These are phyloP conservation scores for Leishmania aethiopica DNA, from an alignment of 208 protist species.

Conservation along the genomic window DNA sequence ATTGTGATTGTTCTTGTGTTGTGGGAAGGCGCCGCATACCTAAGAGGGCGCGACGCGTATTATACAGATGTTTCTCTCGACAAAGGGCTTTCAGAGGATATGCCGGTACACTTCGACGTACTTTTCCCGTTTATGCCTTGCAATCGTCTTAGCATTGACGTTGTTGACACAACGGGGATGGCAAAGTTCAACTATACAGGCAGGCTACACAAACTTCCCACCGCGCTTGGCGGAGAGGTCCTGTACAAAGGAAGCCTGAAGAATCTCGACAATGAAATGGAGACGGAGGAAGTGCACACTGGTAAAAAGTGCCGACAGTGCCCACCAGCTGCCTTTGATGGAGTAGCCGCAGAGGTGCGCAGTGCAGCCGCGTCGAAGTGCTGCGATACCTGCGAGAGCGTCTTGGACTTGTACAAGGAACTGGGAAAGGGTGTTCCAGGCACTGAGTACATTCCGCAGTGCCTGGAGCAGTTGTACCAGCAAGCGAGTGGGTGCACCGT, in stretches of 20 bases:
- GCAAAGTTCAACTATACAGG: constrained; percentile 60
- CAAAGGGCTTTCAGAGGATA: constrained; percentile 37
- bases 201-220: constrained; percentile 59
- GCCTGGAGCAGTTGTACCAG: constrained; percentile 51
- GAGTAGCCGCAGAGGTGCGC: constrained; percentile 2
- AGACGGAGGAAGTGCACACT: constrained; percentile 8
- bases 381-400: constrained; percentile 76
- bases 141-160: constrained; percentile 71
- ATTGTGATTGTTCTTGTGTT: constrained; percentile 54
- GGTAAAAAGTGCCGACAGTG: constrained; percentile 47
- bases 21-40: constrained; percentile 57
- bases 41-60: constrained; percentile 60
- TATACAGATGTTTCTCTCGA: constrained; percentile 70
- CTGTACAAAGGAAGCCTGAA: constrained; percentile 36
- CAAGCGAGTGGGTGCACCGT: constrained; percentile 75
- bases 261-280: constrained; percentile 19
- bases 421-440: constrained; percentile 28
- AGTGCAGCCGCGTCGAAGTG: constrained; percentile 20
- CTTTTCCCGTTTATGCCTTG: constrained; percentile 69
- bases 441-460: constrained; percentile 59
- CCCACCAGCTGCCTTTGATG: constrained; percentile 21
- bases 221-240: constrained; percentile 22
- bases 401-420: constrained; percentile 37
- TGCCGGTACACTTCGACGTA: constrained; percentile 81
- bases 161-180: constrained; percentile 63